These are phyloP conservation scores for Phytophthora sp. DNA, from an alignment of 352 stramenopile genomes.

Conservation along the genomic window DNA sequence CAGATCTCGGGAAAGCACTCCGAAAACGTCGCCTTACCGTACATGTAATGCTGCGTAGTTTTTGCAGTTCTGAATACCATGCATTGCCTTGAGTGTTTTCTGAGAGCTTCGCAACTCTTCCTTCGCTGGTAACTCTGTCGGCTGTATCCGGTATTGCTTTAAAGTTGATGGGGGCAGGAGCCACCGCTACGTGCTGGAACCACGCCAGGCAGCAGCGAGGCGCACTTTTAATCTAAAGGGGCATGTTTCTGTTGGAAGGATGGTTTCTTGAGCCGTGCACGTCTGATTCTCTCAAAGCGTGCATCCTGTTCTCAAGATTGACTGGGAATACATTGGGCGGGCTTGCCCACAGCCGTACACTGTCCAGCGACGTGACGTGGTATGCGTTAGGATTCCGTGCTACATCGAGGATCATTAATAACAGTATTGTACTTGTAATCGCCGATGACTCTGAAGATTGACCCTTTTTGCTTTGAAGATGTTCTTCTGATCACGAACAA, in stretches of 20 bases:
- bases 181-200: slow-evolving; percentile 3
- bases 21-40: no score
- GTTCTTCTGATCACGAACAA: slow-evolving; percentile 6
- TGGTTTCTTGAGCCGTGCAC: slow-evolving; percentile 8
- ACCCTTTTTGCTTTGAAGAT: neutral
- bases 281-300: slow-evolving; percentile 9
- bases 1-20: no score
- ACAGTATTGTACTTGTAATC: neutral
- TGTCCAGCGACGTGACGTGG: slow-evolving; percentile 8
- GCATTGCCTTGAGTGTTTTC: no score
- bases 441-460: neutral
- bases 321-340: slow-evolving; percentile 11
- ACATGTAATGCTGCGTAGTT: no score
- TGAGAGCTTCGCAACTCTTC: no score
- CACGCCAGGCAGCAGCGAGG: neutral
- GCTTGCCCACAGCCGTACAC: slow-evolving; percentile 16
- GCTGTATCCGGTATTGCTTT: no score
- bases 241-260: slow-evolving; percentile 18
- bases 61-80: no score
- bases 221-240: neutral
- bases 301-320: slow-evolving; percentile 11
- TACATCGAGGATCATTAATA: slow-evolving; percentile 18
- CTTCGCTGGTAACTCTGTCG: no score
- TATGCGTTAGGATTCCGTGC: slow-evolving; percentile 13
- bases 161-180: slow-evolving; percentile 11